Percentiles rank a stretch among this genome's conserved stretches.
Conservation (phyloP, 495 filamentous ascomycete genomes). For the Terfezia claveryi region DNA sequence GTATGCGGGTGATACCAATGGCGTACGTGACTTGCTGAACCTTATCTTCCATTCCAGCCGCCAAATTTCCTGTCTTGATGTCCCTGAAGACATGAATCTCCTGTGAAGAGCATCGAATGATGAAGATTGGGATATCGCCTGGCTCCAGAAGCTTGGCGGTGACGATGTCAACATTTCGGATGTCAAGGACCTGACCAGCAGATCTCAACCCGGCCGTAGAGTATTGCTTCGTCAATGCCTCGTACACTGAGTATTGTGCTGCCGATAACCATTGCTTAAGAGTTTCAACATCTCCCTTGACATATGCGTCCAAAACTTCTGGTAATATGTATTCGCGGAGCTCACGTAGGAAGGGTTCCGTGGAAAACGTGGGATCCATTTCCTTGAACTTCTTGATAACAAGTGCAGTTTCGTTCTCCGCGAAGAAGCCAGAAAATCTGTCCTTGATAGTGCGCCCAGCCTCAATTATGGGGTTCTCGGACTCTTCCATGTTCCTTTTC, state of each 20-base stretch:
- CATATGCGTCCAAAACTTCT: conserved; percentile 92
- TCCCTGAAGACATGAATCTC: conserved; percentile 94
- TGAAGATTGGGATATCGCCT: conserved; percentile 90
- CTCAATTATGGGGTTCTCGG: conserved; percentile 82
- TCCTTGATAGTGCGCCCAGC: conserved; percentile 88
- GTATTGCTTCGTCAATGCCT: conserved; percentile 84
- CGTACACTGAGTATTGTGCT: conserved; percentile 84
- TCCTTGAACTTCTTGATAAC: conserved; percentile 96
- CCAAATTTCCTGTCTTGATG: conserved; percentile 64
- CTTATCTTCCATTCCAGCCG: conserved; percentile 97
- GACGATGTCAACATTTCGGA: conserved; percentile 76
- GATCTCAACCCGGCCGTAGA: conserved; percentile 78
- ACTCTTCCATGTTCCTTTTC: conserved; percentile 74
- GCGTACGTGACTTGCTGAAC: conserved; percentile 96
- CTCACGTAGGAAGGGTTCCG: conserved; percentile 81
- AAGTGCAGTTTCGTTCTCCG: conserved; percentile 89
- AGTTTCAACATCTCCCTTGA: conserved; percentile 80
- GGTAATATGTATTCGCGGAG: conserved; percentile 95
- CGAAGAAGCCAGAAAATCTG: conserved; percentile 82
- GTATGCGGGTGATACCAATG: conserved; percentile 77
- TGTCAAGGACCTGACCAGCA: conserved; percentile 84
- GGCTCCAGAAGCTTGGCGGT: conserved; percentile 84
- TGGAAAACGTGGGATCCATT: conserved; percentile 86
- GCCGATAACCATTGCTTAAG: conserved; percentile 87
- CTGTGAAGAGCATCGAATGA: conserved; percentile 88